These are phyloP conservation scores for Endoconidiophora laricicola DNA, from an alignment of 2,329 filamentous ascomycete species.

Conservation along the genomic window DNA sequence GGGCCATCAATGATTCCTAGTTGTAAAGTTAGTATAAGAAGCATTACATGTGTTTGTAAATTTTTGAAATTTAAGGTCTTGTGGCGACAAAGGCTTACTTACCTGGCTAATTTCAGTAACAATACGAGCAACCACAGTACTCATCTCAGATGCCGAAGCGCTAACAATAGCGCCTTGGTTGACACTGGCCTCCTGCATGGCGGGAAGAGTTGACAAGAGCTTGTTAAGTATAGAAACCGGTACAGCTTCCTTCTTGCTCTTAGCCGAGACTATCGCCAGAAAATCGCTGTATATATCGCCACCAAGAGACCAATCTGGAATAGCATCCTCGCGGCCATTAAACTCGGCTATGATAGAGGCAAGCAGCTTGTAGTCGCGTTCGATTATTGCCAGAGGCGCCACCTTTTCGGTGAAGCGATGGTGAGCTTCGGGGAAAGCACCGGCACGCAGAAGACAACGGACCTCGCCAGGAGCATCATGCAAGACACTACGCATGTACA, in stretches of 20 bases:
- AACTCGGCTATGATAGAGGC: slow-evolving; percentile 58
- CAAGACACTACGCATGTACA: slow-evolving; percentile 59
- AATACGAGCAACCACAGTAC: slow-evolving; percentile 51
- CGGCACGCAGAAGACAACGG: slow-evolving; percentile 62
- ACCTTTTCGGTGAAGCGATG: slow-evolving; percentile 65
- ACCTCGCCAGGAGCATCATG: slow-evolving; percentile 57
- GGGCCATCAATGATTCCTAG: slow-evolving; percentile 19
- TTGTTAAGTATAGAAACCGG: slow-evolving; percentile 35
- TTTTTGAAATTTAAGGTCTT: slow-evolving; percentile 20
- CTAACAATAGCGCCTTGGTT: slow-evolving; percentile 33
- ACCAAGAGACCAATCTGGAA: slow-evolving; percentile 61
- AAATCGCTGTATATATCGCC: slow-evolving; percentile 62
- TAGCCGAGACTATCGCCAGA: slow-evolving; percentile 32
- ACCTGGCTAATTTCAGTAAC: slow-evolving; percentile 37
- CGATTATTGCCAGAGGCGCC: slow-evolving; percentile 66
- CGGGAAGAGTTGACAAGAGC: slow-evolving; percentile 38
- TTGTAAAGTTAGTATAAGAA: slow-evolving; percentile 13
- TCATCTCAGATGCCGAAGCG: slow-evolving; percentile 72
- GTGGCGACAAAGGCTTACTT: slow-evolving; percentile 18
- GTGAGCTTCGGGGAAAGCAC: slow-evolving; percentile 66
- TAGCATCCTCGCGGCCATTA: slow-evolving; percentile 38
- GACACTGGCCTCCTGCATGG: slow-evolving; percentile 30
- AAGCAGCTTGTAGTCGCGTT: slow-evolving; percentile 58
- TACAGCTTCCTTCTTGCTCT: slow-evolving; percentile 24
- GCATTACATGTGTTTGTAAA: background rate